Evolutionary conservation across 2,329 filamentous ascomycete species (phyloP).

Genomic region (Aspergillus alliaceus): DNA sequence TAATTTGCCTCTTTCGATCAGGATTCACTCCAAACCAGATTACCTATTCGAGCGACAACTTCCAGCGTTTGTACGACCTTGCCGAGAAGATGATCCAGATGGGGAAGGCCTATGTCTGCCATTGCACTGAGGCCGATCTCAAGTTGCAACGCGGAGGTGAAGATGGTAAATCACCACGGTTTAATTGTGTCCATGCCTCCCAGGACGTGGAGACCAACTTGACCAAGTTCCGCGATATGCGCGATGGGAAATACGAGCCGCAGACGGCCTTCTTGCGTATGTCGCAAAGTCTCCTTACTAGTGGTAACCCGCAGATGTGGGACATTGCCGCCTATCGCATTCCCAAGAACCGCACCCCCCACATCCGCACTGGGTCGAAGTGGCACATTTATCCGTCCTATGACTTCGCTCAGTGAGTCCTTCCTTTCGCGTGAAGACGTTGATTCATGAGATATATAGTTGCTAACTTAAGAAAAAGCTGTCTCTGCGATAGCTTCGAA

Average conservation of each 20-base stretch:
- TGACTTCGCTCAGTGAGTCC: slow-evolving; percentile 51
- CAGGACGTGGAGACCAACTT: slow-evolving; percentile 24
- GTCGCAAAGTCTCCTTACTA: slow-evolving; percentile 75
- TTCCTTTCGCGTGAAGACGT: background rate
- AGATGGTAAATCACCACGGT: slow-evolving; percentile 57
- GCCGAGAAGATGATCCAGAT: slow-evolving; percentile 79
- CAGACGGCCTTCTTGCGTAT: slow-evolving; percentile 84
- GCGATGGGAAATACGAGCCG: slow-evolving; percentile 84
- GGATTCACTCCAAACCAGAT: slow-evolving; percentile 76
- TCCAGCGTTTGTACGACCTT: slow-evolving; percentile 80
- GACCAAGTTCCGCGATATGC: slow-evolving; percentile 83
- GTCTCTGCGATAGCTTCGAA: slow-evolving; percentile 89
- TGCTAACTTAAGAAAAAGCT: slow-evolving; percentile 67
- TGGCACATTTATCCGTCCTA: slow-evolving; percentile 97
- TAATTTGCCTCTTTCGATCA: background rate
- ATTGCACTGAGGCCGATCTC: slow-evolving; percentile 77
- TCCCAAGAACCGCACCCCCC: slow-evolving; percentile 51
- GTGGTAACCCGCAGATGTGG: slow-evolving; percentile 94
- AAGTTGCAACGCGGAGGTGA: slow-evolving; percentile 82
- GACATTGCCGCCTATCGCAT: slow-evolving; percentile 90
- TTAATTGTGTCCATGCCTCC: slow-evolving; percentile 56
- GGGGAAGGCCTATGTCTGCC: slow-evolving; percentile 76
- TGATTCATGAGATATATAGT: background rate
- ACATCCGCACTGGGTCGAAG: slow-evolving; percentile 68
- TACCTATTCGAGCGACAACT: slow-evolving; percentile 89